A percentile compares a stretch with the other conserved stretches of the same genome.
These are phyloP conservation scores for Rhododendron griersonianum DNA, from an alignment of 148 eudicot genomes.

Conservation along the genomic window DNA sequence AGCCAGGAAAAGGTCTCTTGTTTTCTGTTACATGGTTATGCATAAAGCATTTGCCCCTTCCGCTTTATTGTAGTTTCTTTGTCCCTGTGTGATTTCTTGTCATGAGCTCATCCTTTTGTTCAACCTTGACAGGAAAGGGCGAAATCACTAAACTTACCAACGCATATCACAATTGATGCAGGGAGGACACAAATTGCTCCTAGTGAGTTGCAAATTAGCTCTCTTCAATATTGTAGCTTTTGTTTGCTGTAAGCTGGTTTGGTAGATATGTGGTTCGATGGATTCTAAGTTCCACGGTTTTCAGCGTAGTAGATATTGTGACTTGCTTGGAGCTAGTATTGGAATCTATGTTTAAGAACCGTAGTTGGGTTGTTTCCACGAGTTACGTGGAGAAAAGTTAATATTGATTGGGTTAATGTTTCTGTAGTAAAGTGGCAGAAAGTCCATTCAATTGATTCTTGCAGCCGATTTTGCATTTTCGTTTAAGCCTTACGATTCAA, in stretches of 20 bases:
- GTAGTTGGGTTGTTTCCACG: not conserved
- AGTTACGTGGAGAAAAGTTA: not conserved
- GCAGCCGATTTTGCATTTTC: not conserved
- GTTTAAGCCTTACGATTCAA: not conserved
- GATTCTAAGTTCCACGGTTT: not conserved
- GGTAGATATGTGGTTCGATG: not conserved
- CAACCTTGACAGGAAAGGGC: slow-evolving; percentile 65
- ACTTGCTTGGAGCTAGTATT: not conserved
- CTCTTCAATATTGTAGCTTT: not conserved
- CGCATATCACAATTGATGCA: slow-evolving; percentile 73
- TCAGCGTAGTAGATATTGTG: not conserved
- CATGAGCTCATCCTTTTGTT: not conserved
- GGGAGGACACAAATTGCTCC: slow-evolving; percentile 99
- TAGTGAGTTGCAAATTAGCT: slow-evolving; percentile 45
- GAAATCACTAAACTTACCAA: slow-evolving; percentile 70
- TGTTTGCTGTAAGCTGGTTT: not conserved
- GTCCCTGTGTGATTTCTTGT: not conserved
- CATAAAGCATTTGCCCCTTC: not conserved
- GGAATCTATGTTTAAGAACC: not conserved
- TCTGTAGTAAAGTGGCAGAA: not conserved
- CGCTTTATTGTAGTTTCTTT: not conserved
- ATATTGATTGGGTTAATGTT: slow-evolving; percentile 2
- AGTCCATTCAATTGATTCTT: not conserved
- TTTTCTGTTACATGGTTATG: not conserved
- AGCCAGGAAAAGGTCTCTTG: not conserved